A percentile compares a stretch with the other conserved stretches of the same genome.
phyloP scores from a whole-genome alignment of 495 filamentous ascomycete genomes.

The Symbiotaphrina buchneri region DNA sequence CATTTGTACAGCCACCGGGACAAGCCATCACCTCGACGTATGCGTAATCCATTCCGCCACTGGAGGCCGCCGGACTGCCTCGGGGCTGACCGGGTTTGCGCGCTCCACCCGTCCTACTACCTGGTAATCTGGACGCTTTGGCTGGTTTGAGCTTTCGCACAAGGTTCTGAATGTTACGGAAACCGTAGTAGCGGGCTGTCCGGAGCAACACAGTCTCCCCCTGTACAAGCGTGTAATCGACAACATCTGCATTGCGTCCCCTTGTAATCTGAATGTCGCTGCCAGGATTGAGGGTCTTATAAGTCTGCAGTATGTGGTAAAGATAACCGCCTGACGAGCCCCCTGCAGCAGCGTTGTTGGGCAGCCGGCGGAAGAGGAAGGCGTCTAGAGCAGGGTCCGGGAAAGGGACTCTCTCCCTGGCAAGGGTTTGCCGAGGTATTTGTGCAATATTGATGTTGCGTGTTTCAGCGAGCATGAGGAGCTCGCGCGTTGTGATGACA shows the following conservation, averaged over 20 bases:
- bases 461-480: slow-evolving; percentile 67
- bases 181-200: slow-evolving; percentile 83
- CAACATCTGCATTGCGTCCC: slow-evolving; percentile 76
- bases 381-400: slow-evolving; percentile 42
- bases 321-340: slow-evolving; percentile 85
- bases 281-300: slow-evolving; percentile 42
- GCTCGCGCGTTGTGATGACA: slow-evolving; percentile 86
- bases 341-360: slow-evolving; percentile 15
- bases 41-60: slow-evolving; percentile 34
- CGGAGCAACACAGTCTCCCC: slow-evolving; percentile 37
- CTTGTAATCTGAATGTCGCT: slow-evolving; percentile 42
- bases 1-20: slow-evolving; percentile 93
- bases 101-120: slow-evolving; percentile 25
- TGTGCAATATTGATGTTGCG: slow-evolving; percentile 48
- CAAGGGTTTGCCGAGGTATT: slow-evolving; percentile 33
- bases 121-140: slow-evolving; percentile 50
- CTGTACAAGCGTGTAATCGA: slow-evolving; percentile 49
- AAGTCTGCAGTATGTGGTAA: slow-evolving; percentile 50
- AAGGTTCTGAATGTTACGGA: slow-evolving; percentile 93
- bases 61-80: slow-evolving; percentile 8
- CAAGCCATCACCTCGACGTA: slow-evolving; percentile 99
- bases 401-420: slow-evolving; percentile 22
- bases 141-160: slow-evolving; percentile 74
- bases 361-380: slow-evolving; percentile 42
- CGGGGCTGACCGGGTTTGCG: slow-evolving; percentile 20